phyloP scores from a whole-genome alignment of 768 basidiomycete species.

The Boletus sensibilis region DNA sequence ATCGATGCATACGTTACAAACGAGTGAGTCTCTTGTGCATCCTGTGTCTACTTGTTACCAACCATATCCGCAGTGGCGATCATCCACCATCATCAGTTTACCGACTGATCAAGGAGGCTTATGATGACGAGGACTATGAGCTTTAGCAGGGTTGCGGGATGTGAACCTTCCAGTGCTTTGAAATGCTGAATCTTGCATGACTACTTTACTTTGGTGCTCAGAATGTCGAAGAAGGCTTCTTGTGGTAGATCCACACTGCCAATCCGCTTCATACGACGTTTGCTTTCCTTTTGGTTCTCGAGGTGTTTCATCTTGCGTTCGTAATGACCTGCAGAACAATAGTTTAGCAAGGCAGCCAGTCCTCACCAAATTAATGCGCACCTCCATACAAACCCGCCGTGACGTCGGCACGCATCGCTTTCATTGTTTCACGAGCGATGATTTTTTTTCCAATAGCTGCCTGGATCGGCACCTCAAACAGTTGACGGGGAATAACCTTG shows the following conservation, averaged over 20 bases:
- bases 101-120: slow-evolving; percentile 88
- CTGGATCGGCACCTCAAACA: slow-evolving; percentile 95
- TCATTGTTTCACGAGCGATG: slow-evolving; percentile 86
- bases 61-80: slow-evolving; percentile 65
- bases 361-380: slow-evolving; percentile 22
- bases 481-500: slow-evolving; percentile 88
- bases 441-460: slow-evolving; percentile 86
- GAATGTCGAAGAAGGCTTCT: slow-evolving; percentile 91
- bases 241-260: slow-evolving; percentile 90
- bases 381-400: slow-evolving; percentile 94
- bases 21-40: slow-evolving; percentile 62
- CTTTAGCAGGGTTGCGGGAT: slow-evolving; percentile 33
- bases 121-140: slow-evolving; percentile 92
- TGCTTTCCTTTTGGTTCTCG: slow-evolving; percentile 91
- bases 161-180: neutral
- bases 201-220: slow-evolving; percentile 54
- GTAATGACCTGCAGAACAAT: slow-evolving; percentile 62
- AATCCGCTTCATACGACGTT: slow-evolving; percentile 83
- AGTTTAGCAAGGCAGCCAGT: neutral
- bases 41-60: slow-evolving; percentile 1
- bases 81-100: slow-evolving; percentile 95
- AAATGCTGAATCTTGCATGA: neutral
- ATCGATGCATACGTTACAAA: slow-evolving; percentile 95
- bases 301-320: slow-evolving; percentile 91
- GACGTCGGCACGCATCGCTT: slow-evolving; percentile 85